Conservation (phyloP, 1,139 yeast genomes). For the Blastobotrys illinoisensis region DNA sequence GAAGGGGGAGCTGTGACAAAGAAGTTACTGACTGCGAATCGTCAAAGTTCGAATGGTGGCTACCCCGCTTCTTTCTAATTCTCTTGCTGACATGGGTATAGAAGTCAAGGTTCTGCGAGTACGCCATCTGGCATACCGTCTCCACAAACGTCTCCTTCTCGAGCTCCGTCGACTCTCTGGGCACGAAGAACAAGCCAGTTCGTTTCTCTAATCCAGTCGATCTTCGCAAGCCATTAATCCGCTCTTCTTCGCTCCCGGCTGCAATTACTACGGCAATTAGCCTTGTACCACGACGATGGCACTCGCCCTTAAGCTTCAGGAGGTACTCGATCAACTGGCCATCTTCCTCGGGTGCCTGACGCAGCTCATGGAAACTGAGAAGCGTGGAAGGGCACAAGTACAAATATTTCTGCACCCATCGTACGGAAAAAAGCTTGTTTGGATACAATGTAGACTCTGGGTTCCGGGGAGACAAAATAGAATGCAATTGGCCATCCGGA, state of each 20-base stretch:
- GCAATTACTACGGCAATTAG: conserved; percentile 33
- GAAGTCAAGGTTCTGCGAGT: conserved; percentile 39
- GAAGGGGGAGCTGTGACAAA: conserved; percentile 21
- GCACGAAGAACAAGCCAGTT: conserved; percentile 40
- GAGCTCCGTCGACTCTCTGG: conserved; percentile 35
- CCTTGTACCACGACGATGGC: conserved; percentile 31
- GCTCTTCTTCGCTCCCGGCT: conserved; percentile 32
- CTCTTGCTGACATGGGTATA: conserved; percentile 37
- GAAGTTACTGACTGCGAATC: background rate
- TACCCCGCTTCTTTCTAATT: conserved; percentile 32
- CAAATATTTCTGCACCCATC: conserved; percentile 49
- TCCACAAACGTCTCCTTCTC: conserved; percentile 39
- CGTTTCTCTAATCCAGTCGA: conserved; percentile 40
- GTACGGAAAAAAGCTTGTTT: conserved; percentile 38
- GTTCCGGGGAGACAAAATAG: conserved; percentile 40
- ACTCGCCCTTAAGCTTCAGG: conserved; percentile 31
- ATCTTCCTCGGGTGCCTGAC: conserved; percentile 30
- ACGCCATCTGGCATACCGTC: conserved; percentile 37
- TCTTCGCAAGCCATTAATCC: conserved; percentile 38
- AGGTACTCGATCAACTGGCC: conserved; percentile 35
- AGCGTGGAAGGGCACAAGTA: conserved; percentile 41
- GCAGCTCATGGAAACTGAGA: conserved; percentile 37
- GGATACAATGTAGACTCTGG: conserved; percentile 37
- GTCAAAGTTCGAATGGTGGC: conserved; percentile 10
- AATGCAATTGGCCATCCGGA: conserved; percentile 28